These are phyloP conservation scores for Solanum etuberosum DNA, from an alignment of 257 asterid species.

Conservation along the genomic window DNA sequence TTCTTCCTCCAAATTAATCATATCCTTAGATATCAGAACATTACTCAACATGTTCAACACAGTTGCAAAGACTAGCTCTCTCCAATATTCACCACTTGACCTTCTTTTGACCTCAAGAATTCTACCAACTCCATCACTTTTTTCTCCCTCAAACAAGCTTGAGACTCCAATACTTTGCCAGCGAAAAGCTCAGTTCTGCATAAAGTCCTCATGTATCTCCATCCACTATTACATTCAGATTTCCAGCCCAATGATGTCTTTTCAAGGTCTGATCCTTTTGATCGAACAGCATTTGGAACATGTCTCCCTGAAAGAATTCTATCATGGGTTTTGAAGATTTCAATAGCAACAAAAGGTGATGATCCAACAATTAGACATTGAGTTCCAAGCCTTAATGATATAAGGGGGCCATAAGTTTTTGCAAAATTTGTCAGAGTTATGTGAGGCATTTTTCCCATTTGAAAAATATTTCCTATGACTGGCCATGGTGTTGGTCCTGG, in stretches of 20 bases:
- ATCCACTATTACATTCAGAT: constrained; percentile 2
- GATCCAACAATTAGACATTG: constrained; percentile 29
- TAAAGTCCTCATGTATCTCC: constrained; percentile 14
- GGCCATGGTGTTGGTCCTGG: constrained; percentile 58
- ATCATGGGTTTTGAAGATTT: constrained; percentile 15
- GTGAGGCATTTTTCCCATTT: constrained; percentile 9
- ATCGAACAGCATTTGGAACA: constrained; percentile 11
- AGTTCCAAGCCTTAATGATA: constrained; percentile 22
- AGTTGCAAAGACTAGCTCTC: constrained; percentile 16
- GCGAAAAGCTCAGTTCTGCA: constrained; percentile 31
- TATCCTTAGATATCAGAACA: constrained; percentile 17
- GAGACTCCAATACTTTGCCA: constrained; percentile 13
- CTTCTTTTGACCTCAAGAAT: constrained; percentile 16
- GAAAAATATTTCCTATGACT: constrained; percentile 21
- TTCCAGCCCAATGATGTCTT: constrained; percentile 19
- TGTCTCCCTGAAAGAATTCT: constrained; percentile 11
- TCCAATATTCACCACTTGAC: constrained; percentile 8
- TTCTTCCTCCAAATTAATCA: constrained; percentile 10
- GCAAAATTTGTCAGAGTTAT: constrained; percentile 17
- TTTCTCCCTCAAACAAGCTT: constrained; percentile 7
- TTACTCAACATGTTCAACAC: constrained; percentile 26
- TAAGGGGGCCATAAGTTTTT: constrained; percentile 26
- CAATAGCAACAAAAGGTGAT: constrained; percentile 27
- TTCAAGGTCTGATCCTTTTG: constrained; percentile 4
- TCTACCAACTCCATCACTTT: constrained; percentile 24